Evolutionary conservation across 192 early-diverging fungal species (phyloP).

Genomic region (Endogone sp.): DNA sequence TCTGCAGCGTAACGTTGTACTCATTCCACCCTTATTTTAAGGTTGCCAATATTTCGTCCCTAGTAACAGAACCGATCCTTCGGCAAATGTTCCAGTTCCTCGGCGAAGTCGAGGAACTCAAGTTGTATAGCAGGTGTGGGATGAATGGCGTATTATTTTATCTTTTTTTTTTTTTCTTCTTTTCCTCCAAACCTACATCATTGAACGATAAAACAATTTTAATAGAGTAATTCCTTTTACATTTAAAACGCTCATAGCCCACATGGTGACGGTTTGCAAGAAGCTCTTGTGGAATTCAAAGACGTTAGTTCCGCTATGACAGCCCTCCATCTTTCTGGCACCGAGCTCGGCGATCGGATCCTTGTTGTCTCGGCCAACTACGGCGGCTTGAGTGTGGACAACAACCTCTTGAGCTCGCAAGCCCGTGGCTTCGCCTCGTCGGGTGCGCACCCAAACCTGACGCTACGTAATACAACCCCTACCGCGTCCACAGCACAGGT

Average conservation of each 20-base stretch:
- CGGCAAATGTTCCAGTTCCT: constrained; percentile 54
- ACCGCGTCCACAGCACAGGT: constrained; percentile 35
- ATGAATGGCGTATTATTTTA: neutral
- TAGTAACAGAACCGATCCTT: constrained; percentile 53
- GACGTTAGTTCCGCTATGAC: constrained; percentile 38
- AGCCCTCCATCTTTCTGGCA: constrained; percentile 64
- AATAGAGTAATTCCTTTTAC: neutral
- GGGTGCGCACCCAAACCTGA: constrained; percentile 20
- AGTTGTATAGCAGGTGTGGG: constrained; percentile 34
- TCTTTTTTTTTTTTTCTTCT: constrained; percentile 16
- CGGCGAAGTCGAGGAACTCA: constrained; percentile 43
- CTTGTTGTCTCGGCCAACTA: constrained; percentile 43
- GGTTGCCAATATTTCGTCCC: constrained; percentile 62
- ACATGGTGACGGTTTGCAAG: constrained; percentile 37
- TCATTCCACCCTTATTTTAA: constrained; percentile 10
- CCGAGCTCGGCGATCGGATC: constrained; percentile 60
- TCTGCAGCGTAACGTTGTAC: neutral
- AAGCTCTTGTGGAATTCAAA: constrained; percentile 57
- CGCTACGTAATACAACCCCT: constrained; percentile 35
- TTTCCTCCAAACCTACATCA: constrained; percentile 16
- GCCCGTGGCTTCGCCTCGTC: constrained; percentile 1
- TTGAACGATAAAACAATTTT: neutral
- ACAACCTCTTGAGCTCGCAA: constrained; percentile 9
- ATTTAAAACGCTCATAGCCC: constrained; percentile 17
- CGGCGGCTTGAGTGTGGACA: constrained; percentile 9